These are phyloP conservation scores for Hypoxylon lenormandii DNA, from an alignment of 495 filamentous ascomycete genomes.

Conservation along the genomic window DNA sequence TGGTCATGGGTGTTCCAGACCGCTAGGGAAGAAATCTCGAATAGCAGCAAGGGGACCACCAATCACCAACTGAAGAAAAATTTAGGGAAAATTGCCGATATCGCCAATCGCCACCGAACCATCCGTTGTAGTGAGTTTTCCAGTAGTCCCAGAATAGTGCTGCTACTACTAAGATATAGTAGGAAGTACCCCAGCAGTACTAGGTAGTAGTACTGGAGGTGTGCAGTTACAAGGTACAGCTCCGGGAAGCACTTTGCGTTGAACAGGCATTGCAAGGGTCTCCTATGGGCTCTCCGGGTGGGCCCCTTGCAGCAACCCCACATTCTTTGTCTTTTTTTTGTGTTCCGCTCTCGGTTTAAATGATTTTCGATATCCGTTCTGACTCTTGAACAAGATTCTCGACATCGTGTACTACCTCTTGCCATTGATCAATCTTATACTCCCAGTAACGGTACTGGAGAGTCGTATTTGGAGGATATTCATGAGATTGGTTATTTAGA, in stretches of 20 bases:
- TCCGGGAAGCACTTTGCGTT: neutral
- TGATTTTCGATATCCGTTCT: conserved; percentile 14
- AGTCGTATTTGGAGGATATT: conserved; percentile 28
- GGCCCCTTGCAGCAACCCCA: conserved; percentile 49
- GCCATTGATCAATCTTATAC: conserved; percentile 35
- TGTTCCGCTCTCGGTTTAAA: conserved; percentile 44
- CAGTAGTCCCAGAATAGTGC: neutral
- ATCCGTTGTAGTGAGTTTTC: conserved; percentile 10
- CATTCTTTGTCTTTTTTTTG: conserved; percentile 49
- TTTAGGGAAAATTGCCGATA: conserved; percentile 39
- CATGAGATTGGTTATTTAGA: conserved; percentile 12
- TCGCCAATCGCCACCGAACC: conserved; percentile 42
- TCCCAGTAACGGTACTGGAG: conserved; percentile 20
- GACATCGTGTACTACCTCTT: conserved; percentile 32
- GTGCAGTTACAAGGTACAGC: conserved; percentile 9
- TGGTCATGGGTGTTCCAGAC: conserved; percentile 22
- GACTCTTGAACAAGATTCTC: conserved; percentile 32
- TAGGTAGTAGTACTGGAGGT: too few relatives aligned
- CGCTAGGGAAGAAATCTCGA: conserved; percentile 18
- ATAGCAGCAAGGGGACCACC: conserved; percentile 35
- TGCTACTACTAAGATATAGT: neutral
- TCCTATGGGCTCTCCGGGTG: neutral
- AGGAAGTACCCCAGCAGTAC: too few relatives aligned
- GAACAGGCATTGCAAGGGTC: conserved; percentile 22
- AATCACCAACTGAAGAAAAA: conserved; percentile 25